Percentiles rank a stretch among this genome's conserved stretches.
These are phyloP conservation scores for Phaeotremella skinneri DNA, from an alignment of 768 basidiomycete species.

Conservation along the genomic window DNA sequence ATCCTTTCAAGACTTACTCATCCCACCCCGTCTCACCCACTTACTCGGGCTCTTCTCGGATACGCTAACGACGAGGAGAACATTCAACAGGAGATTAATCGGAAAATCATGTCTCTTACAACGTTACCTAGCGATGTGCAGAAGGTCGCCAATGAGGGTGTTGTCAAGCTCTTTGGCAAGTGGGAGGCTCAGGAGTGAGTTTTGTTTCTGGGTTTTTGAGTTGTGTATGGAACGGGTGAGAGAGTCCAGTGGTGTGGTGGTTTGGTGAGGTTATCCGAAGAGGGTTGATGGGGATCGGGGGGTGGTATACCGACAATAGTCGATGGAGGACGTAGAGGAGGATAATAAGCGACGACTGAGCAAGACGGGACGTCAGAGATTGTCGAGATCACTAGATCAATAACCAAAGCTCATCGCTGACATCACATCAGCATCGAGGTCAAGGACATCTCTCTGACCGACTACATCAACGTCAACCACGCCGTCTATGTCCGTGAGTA, in stretches of 20 bases:
- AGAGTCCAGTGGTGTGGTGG: too few species aligned
- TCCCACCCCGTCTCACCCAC: too few species aligned
- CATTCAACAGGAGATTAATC: background rate
- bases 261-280: too few species aligned
- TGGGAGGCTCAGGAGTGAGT: slow-evolving; percentile 98
- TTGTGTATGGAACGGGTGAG: background rate
- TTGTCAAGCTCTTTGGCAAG: slow-evolving; percentile 93
- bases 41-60: background rate
- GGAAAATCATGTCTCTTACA: slow-evolving; percentile 29
- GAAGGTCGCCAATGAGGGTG: slow-evolving; percentile 54
- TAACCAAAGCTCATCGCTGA: slow-evolving; percentile 7
- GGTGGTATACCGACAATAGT: too few species aligned
- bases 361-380: too few species aligned
- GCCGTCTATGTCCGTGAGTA: slow-evolving; percentile 77
- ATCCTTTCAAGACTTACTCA: background rate
- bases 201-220: slow-evolving; percentile 3
- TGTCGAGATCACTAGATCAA: background rate
- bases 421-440: slow-evolving; percentile 76
- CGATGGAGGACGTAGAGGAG: too few species aligned
- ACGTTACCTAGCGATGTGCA: slow-evolving; percentile 51
- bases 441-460: slow-evolving; percentile 97
- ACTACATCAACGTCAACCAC: slow-evolving; percentile 99
- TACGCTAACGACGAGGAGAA: background rate
- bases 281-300: too few species aligned
- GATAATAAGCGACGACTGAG: too few species aligned